Conservation (phyloP, 345 rosid genomes). For the Heritiera littoralis region DNA sequence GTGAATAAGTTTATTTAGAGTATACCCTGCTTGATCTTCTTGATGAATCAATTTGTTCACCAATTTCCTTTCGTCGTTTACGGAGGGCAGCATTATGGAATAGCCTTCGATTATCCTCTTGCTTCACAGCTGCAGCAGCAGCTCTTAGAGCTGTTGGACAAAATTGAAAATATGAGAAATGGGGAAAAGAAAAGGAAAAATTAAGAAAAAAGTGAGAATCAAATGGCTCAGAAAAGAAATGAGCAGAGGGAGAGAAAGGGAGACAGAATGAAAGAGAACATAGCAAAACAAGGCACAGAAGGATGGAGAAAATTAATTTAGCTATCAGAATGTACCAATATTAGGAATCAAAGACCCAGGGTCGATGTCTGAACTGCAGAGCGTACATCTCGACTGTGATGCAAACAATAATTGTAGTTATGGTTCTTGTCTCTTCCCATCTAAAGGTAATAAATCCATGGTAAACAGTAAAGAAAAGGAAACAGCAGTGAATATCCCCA, state of each 20-base stretch:
- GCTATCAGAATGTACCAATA: conserved; percentile 54
- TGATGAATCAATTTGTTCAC: conserved; percentile 66
- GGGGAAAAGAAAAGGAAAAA: background rate
- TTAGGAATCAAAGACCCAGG: conserved; percentile 73
- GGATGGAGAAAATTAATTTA: conserved; percentile 9
- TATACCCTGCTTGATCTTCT: conserved; percentile 63
- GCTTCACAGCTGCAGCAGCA: conserved; percentile 89
- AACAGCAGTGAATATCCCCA: background rate
- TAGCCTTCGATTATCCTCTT: conserved; percentile 85
- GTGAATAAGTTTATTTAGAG: conserved; percentile 15
- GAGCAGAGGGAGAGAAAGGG: background rate
- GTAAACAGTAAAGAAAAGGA: conserved; percentile 14
- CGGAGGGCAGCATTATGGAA: conserved; percentile 91
- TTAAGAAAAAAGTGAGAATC: conserved; percentile 21
- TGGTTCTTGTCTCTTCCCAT: conserved; percentile 28
- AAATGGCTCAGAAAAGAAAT: background rate
- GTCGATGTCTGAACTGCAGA: conserved; percentile 84
- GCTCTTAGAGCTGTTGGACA: conserved; percentile 77
- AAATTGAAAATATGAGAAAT: background rate
- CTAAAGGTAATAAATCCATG: conserved; percentile 18
- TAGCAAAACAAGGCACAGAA: conserved; percentile 17
- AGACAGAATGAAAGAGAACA: background rate
- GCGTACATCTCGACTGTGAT: conserved; percentile 86
- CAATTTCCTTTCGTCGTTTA: conserved; percentile 91
- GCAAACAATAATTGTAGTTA: conserved; percentile 45